Conservation (phyloP, 2,329 filamentous ascomycete species). For the Sarocladium kiliense region DNA sequence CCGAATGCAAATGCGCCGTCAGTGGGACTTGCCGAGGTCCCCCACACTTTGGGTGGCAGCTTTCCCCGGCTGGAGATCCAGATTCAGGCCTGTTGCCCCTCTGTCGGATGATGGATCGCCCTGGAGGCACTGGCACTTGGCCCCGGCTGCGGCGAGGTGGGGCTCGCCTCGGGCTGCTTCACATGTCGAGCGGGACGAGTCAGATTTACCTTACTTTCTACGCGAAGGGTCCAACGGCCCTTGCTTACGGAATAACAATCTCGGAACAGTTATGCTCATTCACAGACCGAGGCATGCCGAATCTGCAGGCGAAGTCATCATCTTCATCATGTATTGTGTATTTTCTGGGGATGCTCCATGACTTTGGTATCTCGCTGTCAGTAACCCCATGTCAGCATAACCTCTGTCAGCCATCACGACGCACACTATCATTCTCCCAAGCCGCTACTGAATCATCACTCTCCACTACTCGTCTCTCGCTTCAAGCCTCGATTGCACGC, state of each 20-base stretch:
- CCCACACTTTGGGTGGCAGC: conserved; percentile 1
- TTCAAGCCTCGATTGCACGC: not conserved
- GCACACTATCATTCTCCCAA: not conserved
- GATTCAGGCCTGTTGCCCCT: not conserved
- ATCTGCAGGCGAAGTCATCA: no score
- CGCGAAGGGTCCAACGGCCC: no score
- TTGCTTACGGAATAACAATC: no score
- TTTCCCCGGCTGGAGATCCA: not conserved
- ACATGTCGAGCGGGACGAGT: no score
- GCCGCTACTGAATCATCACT: not conserved
- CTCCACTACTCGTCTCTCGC: not conserved
- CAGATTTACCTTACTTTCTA: no score
- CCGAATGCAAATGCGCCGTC: not conserved
- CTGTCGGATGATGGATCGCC: not conserved
- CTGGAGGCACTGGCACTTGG: not conserved
- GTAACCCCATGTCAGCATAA: no score
- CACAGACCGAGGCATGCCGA: no score
- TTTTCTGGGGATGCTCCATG: no score
- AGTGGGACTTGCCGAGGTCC: conserved; percentile 2
- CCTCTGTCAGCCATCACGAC: not conserved
- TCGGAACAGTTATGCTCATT: no score
- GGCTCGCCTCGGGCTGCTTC: no score
- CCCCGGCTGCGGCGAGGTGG: not conserved
- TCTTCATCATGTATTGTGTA: no score
- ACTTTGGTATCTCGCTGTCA: no score